Evolutionary conservation across 805 yeast species (phyloP).

Genomic region (Middelhovenomyces tepae): DNA sequence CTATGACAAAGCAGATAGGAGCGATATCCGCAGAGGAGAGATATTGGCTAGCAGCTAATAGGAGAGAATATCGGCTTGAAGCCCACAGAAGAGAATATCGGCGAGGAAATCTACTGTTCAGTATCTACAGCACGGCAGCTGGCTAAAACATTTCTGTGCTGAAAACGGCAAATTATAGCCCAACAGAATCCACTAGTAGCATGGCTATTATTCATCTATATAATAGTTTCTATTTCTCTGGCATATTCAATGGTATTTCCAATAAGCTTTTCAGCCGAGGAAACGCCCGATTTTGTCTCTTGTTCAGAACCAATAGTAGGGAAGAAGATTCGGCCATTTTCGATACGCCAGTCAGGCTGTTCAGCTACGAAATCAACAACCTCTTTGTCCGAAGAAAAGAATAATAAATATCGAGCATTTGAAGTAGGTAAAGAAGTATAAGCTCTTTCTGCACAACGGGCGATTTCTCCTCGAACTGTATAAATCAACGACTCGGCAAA

Average conservation of each 20-base stretch:
- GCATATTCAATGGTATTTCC: conserved; percentile 79
- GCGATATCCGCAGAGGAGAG: no score
- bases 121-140: conserved; percentile 4
- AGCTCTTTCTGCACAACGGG: conserved; percentile 71
- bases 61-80: conserved; percentile 3
- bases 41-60: conserved; percentile 7
- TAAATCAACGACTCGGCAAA: conserved; percentile 67
- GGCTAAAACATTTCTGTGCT: conserved; percentile 1
- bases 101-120: conserved; percentile 5
- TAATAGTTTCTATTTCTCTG: conserved; percentile 83
- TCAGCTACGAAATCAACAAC: conserved; percentile 45
- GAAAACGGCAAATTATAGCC: no score
- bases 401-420: conserved; percentile 74
- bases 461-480: conserved; percentile 80
- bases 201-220: no score
- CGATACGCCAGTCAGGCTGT: conserved; percentile 50
- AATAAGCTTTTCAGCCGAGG: conserved; percentile 37
- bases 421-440: conserved; percentile 68
- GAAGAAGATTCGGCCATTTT: conserved; percentile 34
- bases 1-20: no score
- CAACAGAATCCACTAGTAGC: no score
- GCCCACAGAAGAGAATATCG: no score
- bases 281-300: conserved; percentile 6
- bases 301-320: conserved; percentile 21
- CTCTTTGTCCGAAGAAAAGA: conserved; percentile 50